Conservation (phyloP, 768 basidiomycete species). For the Hygrophorus pudorinus region DNA sequence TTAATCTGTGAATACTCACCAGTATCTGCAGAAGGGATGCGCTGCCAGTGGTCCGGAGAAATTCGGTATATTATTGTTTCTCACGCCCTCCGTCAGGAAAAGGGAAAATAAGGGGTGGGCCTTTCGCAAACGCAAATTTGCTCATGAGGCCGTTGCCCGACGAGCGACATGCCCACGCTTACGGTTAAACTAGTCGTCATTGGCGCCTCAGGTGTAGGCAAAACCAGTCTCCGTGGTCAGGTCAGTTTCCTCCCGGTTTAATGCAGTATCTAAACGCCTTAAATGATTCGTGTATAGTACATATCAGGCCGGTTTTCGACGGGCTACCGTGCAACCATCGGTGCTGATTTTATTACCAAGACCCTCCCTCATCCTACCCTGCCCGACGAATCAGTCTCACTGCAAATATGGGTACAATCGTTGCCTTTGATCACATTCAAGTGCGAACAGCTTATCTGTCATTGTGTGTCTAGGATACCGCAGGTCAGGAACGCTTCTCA, state of each 20-base stretch:
- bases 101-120: too few relatives aligned
- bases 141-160: too few relatives aligned
- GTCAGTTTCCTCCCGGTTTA: conserved; percentile 20
- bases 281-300: conserved; percentile 34
- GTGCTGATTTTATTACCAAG: conserved; percentile 82
- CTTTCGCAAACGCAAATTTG: too few relatives aligned
- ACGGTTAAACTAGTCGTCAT: conserved; percentile 78
- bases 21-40: too few relatives aligned
- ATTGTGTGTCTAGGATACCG: conserved; percentile 51
- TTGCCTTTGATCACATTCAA: background rate
- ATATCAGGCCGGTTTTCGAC: conserved; percentile 67
- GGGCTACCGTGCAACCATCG: conserved; percentile 78
- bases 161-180: conserved; percentile 30
- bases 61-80: too few relatives aligned
- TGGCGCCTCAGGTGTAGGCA: conserved; percentile 78
- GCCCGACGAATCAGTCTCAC: conserved; percentile 44
- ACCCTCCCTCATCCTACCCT: conserved; percentile 50
- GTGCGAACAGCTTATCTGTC: background rate
- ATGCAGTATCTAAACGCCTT: background rate
- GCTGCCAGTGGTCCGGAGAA: too few relatives aligned
- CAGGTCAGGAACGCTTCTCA: conserved; percentile 84
- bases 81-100: too few relatives aligned
- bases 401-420: conserved; percentile 48
- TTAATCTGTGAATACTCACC: too few relatives aligned
- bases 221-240: conserved; percentile 70